Conservation (phyloP, 2,329 filamentous ascomycete species). For the Pleurostoma richardsiae region DNA sequence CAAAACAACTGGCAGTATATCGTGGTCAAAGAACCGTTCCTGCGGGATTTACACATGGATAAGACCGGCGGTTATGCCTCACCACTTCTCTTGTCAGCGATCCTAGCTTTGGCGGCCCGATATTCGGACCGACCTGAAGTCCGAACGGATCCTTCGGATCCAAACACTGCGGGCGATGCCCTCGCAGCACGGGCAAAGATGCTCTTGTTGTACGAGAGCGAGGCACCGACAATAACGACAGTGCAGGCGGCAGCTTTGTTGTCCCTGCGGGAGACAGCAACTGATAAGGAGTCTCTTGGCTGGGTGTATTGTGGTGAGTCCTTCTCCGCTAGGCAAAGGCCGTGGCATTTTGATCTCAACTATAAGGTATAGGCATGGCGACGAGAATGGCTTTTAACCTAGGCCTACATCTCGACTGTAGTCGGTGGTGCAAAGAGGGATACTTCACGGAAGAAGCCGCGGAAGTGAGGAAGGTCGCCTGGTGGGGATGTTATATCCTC, state of each 20-base stretch:
- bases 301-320: slow-evolving; percentile 13
- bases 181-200: slow-evolving; percentile 15
- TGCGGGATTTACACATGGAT: slow-evolving; percentile 7
- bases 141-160: slow-evolving; percentile 10
- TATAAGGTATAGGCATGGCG: slow-evolving; percentile 9
- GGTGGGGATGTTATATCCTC: slow-evolving; percentile 16
- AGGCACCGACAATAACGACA: slow-evolving; percentile 14
- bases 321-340: background rate
- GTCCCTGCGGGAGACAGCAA: slow-evolving; percentile 11
- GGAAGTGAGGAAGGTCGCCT: slow-evolving; percentile 13
- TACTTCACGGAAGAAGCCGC: slow-evolving; percentile 10
- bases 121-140: slow-evolving; percentile 16
- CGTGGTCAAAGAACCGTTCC: slow-evolving; percentile 14
- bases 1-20: slow-evolving; percentile 20
- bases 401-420: slow-evolving; percentile 15
- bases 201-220: slow-evolving; percentile 13
- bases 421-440: slow-evolving; percentile 6
- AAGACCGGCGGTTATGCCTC: slow-evolving; percentile 11
- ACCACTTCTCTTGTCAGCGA: slow-evolving; percentile 13
- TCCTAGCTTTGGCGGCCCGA: slow-evolving; percentile 15
- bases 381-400: slow-evolving; percentile 18
- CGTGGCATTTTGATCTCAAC: no score
- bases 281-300: slow-evolving; percentile 14
- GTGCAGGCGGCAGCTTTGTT: slow-evolving; percentile 15
- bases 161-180: slow-evolving; percentile 12